Evolutionary conservation across 179 eudicot genomes (phyloP), one percentile per base, ranked within the genome.

Genomic region (Vitellaria paradoxa): DNA sequence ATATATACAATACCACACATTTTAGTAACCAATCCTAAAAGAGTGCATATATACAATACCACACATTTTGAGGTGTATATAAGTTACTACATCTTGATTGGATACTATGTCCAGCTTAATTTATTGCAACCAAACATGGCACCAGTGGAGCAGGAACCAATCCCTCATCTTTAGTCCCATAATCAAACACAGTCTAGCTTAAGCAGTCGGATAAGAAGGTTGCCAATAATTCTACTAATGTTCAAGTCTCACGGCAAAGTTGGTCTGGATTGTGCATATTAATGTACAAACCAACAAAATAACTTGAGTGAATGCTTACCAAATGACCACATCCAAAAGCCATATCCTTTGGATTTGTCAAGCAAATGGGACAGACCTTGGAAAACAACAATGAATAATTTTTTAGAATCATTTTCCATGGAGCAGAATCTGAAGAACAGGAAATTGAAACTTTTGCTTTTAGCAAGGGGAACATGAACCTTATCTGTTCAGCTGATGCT

Each of bases 321-420:
- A 88, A 74, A 79, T 92, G 97, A 82, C 97, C 97, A 52, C 97
- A 92, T 61, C 91, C 96, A 80, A 92, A 92, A 75, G 97, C 96
- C 96, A 92, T 89, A 84, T 91, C 85, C 86, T 85, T 92, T 7
- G 88, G 88, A 75, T 88, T 91, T 47, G 88, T 87, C 83, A 91
- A 81, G 87, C 97, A 92, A 77, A 92, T 88, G 12, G 97, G 94
- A 63, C 97, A 92, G 46, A 65, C 88, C 96, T 92, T 52, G 45
- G 77, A 55, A 77, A 62, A 74, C n/a, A 65, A 11, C 65, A 45
- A n/a, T 23, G 10, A 71, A 52, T 61, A 7, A 10, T 21, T 24
- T 56, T 57, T 72, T 9, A 75, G 26, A 65, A 55, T 52, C 65
- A 60, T n/a, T 17, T 18, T 9, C 62, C 37, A 30, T 30, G 37